Percentiles rank a stretch among this genome's conserved stretches.
These are phyloP conservation scores for Botrytis tulipae DNA, from an alignment of 2,329 filamentous ascomycete genomes.

Conservation along the genomic window DNA sequence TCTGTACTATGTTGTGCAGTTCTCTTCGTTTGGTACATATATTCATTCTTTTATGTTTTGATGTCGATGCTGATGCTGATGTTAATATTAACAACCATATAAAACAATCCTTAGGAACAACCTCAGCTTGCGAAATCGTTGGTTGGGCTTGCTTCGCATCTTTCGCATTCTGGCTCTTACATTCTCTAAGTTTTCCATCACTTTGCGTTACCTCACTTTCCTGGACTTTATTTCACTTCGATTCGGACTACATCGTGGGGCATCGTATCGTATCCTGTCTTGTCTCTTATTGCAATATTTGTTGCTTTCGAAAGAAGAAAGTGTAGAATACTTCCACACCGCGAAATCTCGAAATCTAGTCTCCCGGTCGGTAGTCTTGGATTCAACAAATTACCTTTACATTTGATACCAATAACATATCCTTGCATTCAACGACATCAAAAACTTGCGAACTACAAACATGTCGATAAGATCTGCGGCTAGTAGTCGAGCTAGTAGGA, in stretches of 20 bases:
- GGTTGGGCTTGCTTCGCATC: not conserved
- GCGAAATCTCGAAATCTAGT: not conserved
- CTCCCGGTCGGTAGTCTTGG: too few species aligned
- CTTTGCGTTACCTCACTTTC: not conserved
- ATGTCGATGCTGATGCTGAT: not conserved
- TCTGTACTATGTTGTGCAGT: not conserved
- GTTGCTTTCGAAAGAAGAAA: not conserved
- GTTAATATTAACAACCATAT: not conserved
- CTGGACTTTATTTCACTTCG: not conserved
- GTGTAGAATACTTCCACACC: not conserved
- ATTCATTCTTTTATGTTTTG: not conserved
- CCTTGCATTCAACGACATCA: not conserved
- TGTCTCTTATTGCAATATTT: not conserved
- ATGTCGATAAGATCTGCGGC: not conserved
- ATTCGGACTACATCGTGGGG: not conserved
- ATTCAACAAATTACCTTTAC: too few species aligned
- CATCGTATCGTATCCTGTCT: not conserved
- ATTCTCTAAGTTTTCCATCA: not conserved
- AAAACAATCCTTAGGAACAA: not conserved
- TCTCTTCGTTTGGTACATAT: not conserved
- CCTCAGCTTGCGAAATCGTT: not conserved
- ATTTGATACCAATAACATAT: not conserved
- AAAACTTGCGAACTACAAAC: too few species aligned
- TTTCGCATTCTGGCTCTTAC: not conserved
- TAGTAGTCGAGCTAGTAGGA: not conserved